Conservation (phyloP, 192 early-diverging fungal species). For the Linnemannia hyalina region DNA sequence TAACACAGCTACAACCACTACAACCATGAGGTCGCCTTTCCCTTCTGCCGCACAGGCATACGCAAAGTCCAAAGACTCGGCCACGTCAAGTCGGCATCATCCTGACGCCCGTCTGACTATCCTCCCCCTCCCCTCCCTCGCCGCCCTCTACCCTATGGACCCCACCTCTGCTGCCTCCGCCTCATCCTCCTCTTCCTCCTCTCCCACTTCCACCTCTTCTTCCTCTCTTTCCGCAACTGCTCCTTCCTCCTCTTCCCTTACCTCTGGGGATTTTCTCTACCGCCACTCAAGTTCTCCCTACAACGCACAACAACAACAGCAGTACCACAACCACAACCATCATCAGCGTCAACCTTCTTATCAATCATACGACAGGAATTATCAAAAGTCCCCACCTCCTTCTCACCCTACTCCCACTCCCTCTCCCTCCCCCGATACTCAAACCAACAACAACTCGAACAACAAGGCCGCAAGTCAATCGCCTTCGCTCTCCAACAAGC, state of each 20-base stretch:
- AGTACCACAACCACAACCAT: conserved; percentile 14
- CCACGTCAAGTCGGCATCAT: conserved; percentile 47
- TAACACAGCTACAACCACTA: neutral
- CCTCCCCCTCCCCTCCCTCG: conserved; percentile 51
- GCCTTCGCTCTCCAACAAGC: conserved; percentile 23
- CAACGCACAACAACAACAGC: neutral
- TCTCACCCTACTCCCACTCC: conserved; percentile 12
- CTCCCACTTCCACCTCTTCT: neutral
- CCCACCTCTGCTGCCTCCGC: conserved; percentile 19
- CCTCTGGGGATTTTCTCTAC: neutral
- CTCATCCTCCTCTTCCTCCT: conserved; percentile 9
- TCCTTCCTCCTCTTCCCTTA: neutral
- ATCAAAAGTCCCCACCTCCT: conserved; percentile 28
- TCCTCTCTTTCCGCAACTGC: conserved; percentile 13
- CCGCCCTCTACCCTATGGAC: conserved; percentile 50
- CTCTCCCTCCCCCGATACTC: neutral
- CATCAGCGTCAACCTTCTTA: conserved; percentile 36
- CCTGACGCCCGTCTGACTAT: conserved; percentile 50
- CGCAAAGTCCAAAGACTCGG: conserved; percentile 49
- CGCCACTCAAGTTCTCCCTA: conserved; percentile 8
- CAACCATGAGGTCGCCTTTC: conserved; percentile 45
- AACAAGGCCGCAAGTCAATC: neutral
- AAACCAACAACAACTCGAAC: neutral
- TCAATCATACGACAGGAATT: conserved; percentile 47
- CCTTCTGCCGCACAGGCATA: conserved; percentile 54